Conservation (phyloP, 169 alveolate species). For the Plasmodium coatneyi region DNA sequence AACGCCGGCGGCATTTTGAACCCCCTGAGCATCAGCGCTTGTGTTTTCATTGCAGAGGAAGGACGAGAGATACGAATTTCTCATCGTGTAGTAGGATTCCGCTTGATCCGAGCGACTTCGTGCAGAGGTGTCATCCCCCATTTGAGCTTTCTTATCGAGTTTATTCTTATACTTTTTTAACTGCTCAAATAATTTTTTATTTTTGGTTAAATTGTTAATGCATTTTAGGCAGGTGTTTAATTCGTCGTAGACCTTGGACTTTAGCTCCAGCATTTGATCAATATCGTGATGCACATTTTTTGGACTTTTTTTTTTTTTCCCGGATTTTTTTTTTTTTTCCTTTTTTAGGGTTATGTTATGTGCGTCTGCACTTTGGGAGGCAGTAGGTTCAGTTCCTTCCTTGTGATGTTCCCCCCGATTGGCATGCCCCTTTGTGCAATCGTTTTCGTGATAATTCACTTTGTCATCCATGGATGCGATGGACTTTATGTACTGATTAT, state of each 20-base stretch:
- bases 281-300: conserved; percentile 11
- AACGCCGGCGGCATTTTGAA: not conserved
- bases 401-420: not conserved
- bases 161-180: conserved; percentile 18
- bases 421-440: not conserved
- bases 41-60: conserved; percentile 23
- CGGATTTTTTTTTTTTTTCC: not conserved
- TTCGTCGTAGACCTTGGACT: conserved; percentile 18
- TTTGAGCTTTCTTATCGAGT: not conserved
- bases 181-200: conserved; percentile 40
- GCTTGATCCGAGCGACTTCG: conserved; percentile 5
- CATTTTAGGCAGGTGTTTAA: conserved; percentile 18
- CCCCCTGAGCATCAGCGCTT: not conserved
- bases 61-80: conserved; percentile 26
- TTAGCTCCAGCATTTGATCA: conserved; percentile 35
- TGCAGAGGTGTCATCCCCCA: not conserved
- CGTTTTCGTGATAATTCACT: not conserved
- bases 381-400: not conserved
- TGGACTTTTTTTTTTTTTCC: not conserved
- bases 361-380: not conserved
- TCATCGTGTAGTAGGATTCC: conserved; percentile 38
- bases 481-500: conserved; percentile 10
- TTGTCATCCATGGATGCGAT: conserved; percentile 1
- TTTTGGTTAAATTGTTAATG: conserved; percentile 33
- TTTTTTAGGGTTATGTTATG: conserved; percentile 3